These are phyloP conservation scores for Dissophora globulifera DNA, from an alignment of 192 early-diverging fungal species.

Conservation along the genomic window DNA sequence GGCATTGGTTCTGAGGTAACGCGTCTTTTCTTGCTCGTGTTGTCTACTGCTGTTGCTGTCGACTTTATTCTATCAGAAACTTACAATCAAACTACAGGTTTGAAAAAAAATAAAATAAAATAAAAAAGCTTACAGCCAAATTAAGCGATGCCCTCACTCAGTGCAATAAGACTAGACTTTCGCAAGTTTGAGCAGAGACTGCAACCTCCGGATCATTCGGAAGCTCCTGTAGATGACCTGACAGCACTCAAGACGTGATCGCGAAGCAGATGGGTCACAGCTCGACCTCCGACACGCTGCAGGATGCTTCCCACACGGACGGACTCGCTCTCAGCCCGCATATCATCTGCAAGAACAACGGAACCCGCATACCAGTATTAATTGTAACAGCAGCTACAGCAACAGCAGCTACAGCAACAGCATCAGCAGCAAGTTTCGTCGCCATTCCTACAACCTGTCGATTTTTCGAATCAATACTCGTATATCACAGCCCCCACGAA, in stretches of 20 bases:
- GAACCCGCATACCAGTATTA: no score
- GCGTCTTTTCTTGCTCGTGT: no score
- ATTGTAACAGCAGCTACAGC: conserved; percentile 10
- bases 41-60: not conserved
- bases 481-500: not conserved
- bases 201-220: conserved; percentile 70
- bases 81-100: no score
- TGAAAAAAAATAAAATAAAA: no score
- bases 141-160: conserved; percentile 26
- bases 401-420: conserved; percentile 2
- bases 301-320: no score
- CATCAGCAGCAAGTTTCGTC: conserved; percentile 1
- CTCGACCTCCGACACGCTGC: not conserved
- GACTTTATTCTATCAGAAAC: not conserved
- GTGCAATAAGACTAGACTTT: conserved; percentile 57
- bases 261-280: conserved; percentile 50
- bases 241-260: conserved; percentile 65
- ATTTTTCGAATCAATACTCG: conserved; percentile 5
- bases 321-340: not conserved
- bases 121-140: conserved; percentile 3
- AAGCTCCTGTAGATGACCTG: conserved; percentile 67
- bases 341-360: conserved; percentile 17
- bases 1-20: conserved; percentile 32
- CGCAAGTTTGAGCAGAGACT: conserved; percentile 74
- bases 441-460: not conserved